Base-by-base conservation (phyloP, 768 basidiomycete genomes). In the Mrakia frigida region DNA sequence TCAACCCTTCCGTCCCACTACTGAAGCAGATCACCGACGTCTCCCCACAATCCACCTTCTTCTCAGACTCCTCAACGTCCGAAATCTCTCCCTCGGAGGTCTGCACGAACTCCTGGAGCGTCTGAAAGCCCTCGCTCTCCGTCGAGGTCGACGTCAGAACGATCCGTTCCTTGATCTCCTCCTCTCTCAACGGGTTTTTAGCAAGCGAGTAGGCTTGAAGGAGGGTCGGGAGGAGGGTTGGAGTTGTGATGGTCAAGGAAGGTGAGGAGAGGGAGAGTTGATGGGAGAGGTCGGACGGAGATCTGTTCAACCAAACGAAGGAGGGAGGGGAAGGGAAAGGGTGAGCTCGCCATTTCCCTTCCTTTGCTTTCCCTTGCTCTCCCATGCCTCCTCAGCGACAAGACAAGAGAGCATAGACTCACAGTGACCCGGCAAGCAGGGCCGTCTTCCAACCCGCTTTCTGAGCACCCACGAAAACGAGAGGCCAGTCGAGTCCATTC, bases 1-100 rank as follows among this genome's bases (percentile, higher is more conserved):
- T 80, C 14, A 79, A 50, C 0, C 82, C 83, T 52, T 80, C 80
- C 10, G 83, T 84, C 21, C 83, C 83, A 46, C 79, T 80, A 18
- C 81, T 82, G 73, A 83, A 84, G 73, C 83, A 84, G 63, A 84
- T 78, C 71, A 82, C 82, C 6, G 82, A 80, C 25, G 82, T 82
- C 14, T 79, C 53, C 23, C 79, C 77, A 33, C 80, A 81, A 43
- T 79, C 75, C 4, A 79, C 81, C 23, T 73, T 21, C 6, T 21
- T 46, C n/a, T 61, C 7, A 18, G 31, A 41, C 39, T 31, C 53
- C 56, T 35, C n/a, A n/a, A n/a, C n/a, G 13, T 4, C 9, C 10
- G n/a, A 59, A 13, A 52, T 14, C 52, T 46, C 21, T 50, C 6
- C 70, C 28, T 28, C 23, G 39, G 11, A 41, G 39, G 6, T 9